Evolutionary conservation across 2,329 filamentous ascomycete species (phyloP), one percentile per base, ranked within the genome.

Genomic region (Davidsoniella eucalypti): DNA sequence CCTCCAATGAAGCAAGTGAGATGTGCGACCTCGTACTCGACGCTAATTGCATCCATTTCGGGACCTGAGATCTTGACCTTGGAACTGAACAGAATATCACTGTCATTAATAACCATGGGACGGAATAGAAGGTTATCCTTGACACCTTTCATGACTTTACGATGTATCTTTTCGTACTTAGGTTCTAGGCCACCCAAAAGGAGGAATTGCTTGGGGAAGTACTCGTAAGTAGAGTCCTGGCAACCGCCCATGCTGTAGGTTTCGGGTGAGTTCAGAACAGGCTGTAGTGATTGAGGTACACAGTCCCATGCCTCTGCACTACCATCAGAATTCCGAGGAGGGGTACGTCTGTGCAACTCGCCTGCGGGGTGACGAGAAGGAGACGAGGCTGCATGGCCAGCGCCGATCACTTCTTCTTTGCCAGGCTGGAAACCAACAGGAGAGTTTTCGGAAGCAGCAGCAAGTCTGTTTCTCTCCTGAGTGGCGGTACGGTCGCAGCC

Each of bases 41-140:
- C 70, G 17, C 49, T 54, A 10, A 67, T 59, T 8, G 69, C 64
- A 7, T 58, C 56, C 42, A 65, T 62, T 2, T 60, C 67, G 2
- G 69, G 63, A 12, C 70, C 69, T 1, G 58, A 61, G 8, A 72
- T 70, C 44, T 61, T 67, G n/a, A 76, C 62, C 56, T 78, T 78
- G 21, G 82, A 82, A 0, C 84, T 76, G 54, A 92, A 78, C 2
- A 92, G 70, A n/a, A 92, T 75, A 53, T 90, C 76, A 47, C 75
- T 75, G 49, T 75, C 69, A 5, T 72, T 68, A 26, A 75, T 73
- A 17, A 78, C 73, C 76, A 92, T 82, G 0, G 87, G 87, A 4
- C 82, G 75, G 64, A 78, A 94, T 52, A 94, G 75, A 8, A 94
- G 70, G 61, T 84, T 73, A 55, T 86, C 72, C 56, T 83, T 82